A percentile compares a stretch with the other conserved stretches of the same genome.
Conservation (phyloP, 2,329 filamentous ascomycete genomes). For the Seiridium cupressi region DNA sequence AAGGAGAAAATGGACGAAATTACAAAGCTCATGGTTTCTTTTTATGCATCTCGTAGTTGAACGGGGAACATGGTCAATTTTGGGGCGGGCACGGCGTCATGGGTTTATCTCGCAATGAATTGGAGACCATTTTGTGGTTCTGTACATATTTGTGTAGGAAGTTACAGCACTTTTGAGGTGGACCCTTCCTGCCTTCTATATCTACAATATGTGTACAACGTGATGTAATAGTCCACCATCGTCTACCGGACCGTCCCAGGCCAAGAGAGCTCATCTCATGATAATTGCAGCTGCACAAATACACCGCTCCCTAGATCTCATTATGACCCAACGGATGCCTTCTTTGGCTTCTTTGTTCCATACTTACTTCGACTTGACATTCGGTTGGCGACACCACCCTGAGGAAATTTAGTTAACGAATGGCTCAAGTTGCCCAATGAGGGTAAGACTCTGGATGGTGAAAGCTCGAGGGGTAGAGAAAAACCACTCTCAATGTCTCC, state of each 20-base stretch:
- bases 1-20: background rate
- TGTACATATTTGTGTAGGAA: background rate
- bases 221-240: background rate
- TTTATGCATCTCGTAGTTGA: conserved; percentile 1
- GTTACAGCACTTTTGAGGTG: background rate
- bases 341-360: conserved; percentile 98
- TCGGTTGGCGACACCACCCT: conserved; percentile 89
- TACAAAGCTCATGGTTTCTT: background rate
- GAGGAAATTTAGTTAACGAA: conserved; percentile 22
- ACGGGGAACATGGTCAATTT: background rate
- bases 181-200: background rate
- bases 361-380: conserved; percentile 91
- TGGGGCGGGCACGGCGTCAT: background rate
- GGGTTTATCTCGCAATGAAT: background rate
- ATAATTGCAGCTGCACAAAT: no score
- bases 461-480: no score
- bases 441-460: no score
- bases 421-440: background rate
- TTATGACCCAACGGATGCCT: conserved; percentile 53
- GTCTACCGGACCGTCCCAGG: no score
- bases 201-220: background rate
- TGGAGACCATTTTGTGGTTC: background rate
- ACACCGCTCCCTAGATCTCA: background rate
- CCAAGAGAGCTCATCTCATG: no score
- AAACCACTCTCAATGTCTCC: background rate